These are phyloP conservation scores for Podaxis carcinomalis DNA, from an alignment of 768 basidiomycete genomes.

Conservation along the genomic window DNA sequence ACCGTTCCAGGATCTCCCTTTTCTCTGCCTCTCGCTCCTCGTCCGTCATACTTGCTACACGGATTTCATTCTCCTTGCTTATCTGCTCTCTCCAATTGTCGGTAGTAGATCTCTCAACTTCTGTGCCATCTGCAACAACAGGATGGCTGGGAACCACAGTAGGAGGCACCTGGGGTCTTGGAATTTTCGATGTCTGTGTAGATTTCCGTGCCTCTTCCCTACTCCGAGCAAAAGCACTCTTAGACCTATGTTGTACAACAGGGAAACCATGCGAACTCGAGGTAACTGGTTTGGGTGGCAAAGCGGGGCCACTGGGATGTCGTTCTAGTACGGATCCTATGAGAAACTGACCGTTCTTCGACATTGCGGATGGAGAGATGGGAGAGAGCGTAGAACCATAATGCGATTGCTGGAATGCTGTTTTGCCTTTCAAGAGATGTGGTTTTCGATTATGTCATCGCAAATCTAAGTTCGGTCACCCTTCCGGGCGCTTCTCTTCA, in stretches of 20 bases:
- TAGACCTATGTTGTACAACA: constrained; percentile 56
- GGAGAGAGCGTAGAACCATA: neutral
- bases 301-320: constrained; percentile 23
- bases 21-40: constrained; percentile 66
- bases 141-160: constrained; percentile 13
- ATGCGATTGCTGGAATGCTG: constrained; percentile 11
- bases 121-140: neutral
- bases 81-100: constrained; percentile 53
- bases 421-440: neutral
- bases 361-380: constrained; percentile 16
- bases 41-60: constrained; percentile 64
- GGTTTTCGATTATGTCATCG: constrained; percentile 9
- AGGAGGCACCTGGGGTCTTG: constrained; percentile 20
- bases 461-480: neutral
- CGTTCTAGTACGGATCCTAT: constrained; percentile 49
- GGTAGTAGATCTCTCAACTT: constrained; percentile 5
- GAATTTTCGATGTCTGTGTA: constrained; percentile 18
- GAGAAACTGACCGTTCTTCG: constrained; percentile 13
- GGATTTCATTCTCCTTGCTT: constrained; percentile 60
- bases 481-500: neutral
- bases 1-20: constrained; percentile 61
- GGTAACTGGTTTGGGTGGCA: constrained; percentile 23
- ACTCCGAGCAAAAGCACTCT: constrained; percentile 55
- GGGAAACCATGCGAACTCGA: constrained; percentile 54
- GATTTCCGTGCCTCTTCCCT: constrained; percentile 33